These are phyloP conservation scores for Chaetomium sp. DNA, from an alignment of 2,329 filamentous ascomycete species.

Conservation along the genomic window DNA sequence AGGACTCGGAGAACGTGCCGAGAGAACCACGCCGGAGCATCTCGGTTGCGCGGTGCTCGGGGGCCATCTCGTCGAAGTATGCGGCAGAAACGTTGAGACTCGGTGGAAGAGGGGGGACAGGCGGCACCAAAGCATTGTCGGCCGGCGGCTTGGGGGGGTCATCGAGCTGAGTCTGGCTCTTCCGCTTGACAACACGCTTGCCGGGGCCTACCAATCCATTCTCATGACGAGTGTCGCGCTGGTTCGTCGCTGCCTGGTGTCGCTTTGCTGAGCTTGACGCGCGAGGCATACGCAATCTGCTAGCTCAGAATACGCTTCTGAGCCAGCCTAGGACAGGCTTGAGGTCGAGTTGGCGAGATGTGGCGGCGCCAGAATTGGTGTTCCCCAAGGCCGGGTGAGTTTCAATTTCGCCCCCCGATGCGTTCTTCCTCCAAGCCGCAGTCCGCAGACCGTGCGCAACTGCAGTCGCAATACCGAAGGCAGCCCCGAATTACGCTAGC, in stretches of 20 bases:
- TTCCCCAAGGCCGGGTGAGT: neutral
- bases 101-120: conserved; percentile 27
- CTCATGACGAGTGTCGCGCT: conserved; percentile 73
- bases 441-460: neutral
- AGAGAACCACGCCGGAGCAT: conserved; percentile 42
- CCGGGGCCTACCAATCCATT: conserved; percentile 78
- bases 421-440: neutral
- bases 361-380: neutral
- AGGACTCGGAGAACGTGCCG: conserved; percentile 49
- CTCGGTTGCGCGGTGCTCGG: conserved; percentile 37
- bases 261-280: conserved; percentile 53
- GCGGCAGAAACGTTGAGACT: conserved; percentile 33
- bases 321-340: conserved; percentile 31
- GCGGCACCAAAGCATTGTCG: conserved; percentile 24
- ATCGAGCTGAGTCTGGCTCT: conserved; percentile 42
- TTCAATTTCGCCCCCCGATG: neutral
- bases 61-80: conserved; percentile 33
- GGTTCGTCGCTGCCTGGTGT: conserved; percentile 55
- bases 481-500: too few species aligned
- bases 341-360: conserved; percentile 1
- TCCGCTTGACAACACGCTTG: conserved; percentile 49
- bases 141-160: conserved; percentile 25
- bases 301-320: conserved; percentile 40
- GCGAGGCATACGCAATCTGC: conserved; percentile 52
- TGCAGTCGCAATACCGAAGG: neutral